Conservation (phyloP, 2,329 filamentous ascomycete species). For the Diaporthe vaccinii region DNA sequence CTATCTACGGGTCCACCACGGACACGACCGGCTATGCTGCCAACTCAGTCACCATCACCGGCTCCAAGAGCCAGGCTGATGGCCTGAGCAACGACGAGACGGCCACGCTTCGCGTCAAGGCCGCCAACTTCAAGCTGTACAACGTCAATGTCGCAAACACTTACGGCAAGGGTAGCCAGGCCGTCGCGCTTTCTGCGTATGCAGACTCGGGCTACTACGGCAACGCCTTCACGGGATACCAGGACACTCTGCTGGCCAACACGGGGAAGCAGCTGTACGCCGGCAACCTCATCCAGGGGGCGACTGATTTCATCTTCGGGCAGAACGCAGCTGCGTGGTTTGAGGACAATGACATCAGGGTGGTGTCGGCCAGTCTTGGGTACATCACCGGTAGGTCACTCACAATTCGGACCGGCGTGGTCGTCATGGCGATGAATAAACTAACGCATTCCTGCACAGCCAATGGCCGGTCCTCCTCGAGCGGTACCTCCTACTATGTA, state of each 20-base stretch:
- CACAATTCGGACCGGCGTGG: not conserved
- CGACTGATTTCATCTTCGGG: slow-evolving; percentile 65
- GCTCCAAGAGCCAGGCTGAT: slow-evolving; percentile 60
- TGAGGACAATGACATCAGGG: slow-evolving; percentile 56
- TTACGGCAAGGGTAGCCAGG: slow-evolving; percentile 61
- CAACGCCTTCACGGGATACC: slow-evolving; percentile 60
- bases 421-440: not conserved
- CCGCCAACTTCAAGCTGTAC: slow-evolving; percentile 69
- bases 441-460: slow-evolving; percentile 46
- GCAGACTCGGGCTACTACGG: slow-evolving; percentile 62
- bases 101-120: slow-evolving; percentile 59
- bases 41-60: slow-evolving; percentile 70
- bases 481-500: slow-evolving; percentile 58
- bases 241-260: slow-evolving; percentile 64
- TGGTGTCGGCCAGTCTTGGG: slow-evolving; percentile 51
- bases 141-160: slow-evolving; percentile 69
- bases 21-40: slow-evolving; percentile 63
- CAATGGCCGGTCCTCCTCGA: slow-evolving; percentile 55
- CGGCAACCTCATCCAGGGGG: slow-evolving; percentile 59
- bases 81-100: slow-evolving; percentile 66
- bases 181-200: slow-evolving; percentile 61
- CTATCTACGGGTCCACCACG: slow-evolving; percentile 67
- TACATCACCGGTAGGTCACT: slow-evolving; percentile 56
- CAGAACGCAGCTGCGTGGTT: slow-evolving; percentile 60
- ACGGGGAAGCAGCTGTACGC: slow-evolving; percentile 62